Conservation (phyloP, 345 rosid species). For the Xanthoceras sorbifolium region DNA sequence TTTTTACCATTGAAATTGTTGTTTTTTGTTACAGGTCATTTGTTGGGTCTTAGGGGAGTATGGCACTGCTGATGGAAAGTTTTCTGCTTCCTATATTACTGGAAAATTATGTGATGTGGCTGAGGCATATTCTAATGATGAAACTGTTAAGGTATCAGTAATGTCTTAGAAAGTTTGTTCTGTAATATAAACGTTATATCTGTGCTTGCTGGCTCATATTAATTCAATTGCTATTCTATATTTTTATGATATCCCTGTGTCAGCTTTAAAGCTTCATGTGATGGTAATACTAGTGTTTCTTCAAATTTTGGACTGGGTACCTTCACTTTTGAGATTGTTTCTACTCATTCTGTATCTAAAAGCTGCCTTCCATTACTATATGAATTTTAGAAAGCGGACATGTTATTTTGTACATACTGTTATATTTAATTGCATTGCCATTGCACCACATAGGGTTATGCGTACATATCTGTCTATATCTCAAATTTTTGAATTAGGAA, state of each 20-base stretch:
- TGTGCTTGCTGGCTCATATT: neutral
- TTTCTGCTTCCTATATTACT: conserved; percentile 75
- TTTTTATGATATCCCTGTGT: neutral
- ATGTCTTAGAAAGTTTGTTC: neutral
- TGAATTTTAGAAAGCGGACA: neutral
- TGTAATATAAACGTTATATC: neutral
- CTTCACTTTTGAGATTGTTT: conserved; percentile 5
- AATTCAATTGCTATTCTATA: neutral
- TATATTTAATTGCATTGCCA: neutral
- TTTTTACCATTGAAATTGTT: conserved; percentile 19
- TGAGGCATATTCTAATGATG: conserved; percentile 93
- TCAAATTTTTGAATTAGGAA: conserved; percentile 1
- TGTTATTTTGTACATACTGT: neutral
- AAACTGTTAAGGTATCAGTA: conserved; percentile 79
- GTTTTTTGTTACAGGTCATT: conserved; percentile 66
- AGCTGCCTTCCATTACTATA: neutral
- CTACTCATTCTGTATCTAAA: neutral
- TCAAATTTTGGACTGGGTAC: neutral
- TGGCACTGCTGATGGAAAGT: conserved; percentile 85
- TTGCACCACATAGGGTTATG: too few relatives aligned
- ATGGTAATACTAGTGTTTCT: neutral
- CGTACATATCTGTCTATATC: neutral
- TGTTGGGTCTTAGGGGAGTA: conserved; percentile 99
- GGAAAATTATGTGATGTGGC: conserved; percentile 97
- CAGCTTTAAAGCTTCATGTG: neutral